phyloP scores from a whole-genome alignment of 441 rosid species.

The Gossypium schwendimanii region DNA sequence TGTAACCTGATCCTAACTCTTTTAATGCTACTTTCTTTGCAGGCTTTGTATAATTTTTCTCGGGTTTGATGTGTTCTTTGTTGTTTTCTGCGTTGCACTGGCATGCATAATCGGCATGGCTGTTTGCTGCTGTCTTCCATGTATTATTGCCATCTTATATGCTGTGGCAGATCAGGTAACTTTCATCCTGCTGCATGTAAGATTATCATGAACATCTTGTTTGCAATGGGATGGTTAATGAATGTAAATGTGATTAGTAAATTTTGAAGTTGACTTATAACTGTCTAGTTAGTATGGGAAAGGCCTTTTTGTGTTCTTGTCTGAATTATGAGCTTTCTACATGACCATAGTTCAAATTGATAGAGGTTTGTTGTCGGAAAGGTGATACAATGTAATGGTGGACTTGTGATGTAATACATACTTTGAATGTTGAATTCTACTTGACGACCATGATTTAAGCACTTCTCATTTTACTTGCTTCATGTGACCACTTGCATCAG shows the following conservation, averaged over 20 bases:
- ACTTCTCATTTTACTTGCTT: neutral
- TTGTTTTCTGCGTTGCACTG: constrained; percentile 87
- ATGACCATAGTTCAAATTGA: neutral
- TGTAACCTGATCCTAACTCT: constrained; percentile 14
- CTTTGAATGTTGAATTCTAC: neutral
- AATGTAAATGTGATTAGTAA: neutral
- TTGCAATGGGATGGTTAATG: neutral
- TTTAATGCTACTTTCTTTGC: constrained; percentile 28
- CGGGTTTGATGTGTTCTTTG: constrained; percentile 97
- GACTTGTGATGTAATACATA: neutral
- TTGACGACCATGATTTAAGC: neutral
- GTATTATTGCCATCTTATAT: constrained; percentile 88
- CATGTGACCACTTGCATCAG: constrained; percentile 30
- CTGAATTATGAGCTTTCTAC: neutral
- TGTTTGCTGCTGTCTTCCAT: constrained; percentile 97
- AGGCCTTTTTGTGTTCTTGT: neutral
- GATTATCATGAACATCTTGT: neutral
- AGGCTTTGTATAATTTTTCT: constrained; percentile 95
- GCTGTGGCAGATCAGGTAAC: constrained; percentile 95
- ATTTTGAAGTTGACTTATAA: neutral
- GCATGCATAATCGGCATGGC: constrained; percentile 95
- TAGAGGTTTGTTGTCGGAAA: neutral
- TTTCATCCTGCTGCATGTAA: constrained; percentile 10
- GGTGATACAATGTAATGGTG: neutral
- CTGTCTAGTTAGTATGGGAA: neutral